These are phyloP conservation scores for Beauveria australis DNA, from an alignment of 2,329 filamentous ascomycete genomes.

Conservation along the genomic window DNA sequence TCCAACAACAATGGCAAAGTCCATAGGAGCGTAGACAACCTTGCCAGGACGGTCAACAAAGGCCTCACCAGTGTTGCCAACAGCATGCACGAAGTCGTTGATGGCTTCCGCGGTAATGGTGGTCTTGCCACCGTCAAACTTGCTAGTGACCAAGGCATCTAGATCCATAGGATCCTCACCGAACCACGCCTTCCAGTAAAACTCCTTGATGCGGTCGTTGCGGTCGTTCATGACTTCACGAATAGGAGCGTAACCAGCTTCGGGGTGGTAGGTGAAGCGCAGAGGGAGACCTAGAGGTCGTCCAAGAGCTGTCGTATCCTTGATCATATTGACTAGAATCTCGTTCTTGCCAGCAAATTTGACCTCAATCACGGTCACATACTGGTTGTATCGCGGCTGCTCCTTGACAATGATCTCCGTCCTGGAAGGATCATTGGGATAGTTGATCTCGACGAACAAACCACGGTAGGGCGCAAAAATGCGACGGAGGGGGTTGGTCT, in stretches of 20 bases:
- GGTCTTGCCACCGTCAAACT: conserved; percentile 82
- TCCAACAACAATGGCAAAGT: conserved; percentile 95
- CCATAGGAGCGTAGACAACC: conserved; percentile 92
- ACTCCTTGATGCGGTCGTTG: conserved; percentile 98
- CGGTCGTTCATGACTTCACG: conserved; percentile 91
- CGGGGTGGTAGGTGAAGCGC: conserved; percentile 87
- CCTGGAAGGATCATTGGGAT: conserved; percentile 74
- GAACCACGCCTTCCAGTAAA: conserved; percentile 98
- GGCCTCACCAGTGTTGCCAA: conserved; percentile 94
- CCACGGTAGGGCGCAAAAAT: conserved; percentile 83
- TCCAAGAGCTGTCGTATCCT: conserved; percentile 80
- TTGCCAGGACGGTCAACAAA: conserved; percentile 95
- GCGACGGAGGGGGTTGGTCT: conserved; percentile 89
- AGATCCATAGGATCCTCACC: conserved; percentile 78
- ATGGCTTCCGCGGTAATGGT: conserved; percentile 88
- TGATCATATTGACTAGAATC: conserved; percentile 84
- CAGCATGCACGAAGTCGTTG: conserved; percentile 97
- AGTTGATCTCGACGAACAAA: conserved; percentile 77
- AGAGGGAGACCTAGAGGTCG: conserved; percentile 77
- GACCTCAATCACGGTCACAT: conserved; percentile 81
- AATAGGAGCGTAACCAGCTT: conserved; percentile 95
- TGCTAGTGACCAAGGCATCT: conserved; percentile 73
- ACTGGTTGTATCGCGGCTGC: conserved; percentile 75
- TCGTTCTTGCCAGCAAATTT: conserved; percentile 67
- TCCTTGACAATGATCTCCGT: conserved; percentile 84